Conservation (phyloP, 805 yeast genomes). For the Pichia occidentalis region DNA sequence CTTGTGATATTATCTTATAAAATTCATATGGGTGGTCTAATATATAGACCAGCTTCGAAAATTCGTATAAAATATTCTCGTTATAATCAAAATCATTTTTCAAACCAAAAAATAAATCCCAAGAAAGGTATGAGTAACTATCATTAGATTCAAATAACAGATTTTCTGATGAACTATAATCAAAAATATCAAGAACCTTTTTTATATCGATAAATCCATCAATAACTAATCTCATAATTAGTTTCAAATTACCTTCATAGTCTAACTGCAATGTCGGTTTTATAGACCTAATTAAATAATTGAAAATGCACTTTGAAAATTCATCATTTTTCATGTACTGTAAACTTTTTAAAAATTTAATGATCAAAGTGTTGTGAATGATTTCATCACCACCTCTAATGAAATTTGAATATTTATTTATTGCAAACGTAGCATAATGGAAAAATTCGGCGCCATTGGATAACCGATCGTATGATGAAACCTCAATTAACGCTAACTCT, state of each 20-base stretch:
- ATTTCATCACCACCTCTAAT: conserved; percentile 19
- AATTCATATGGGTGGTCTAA: conserved; percentile 15
- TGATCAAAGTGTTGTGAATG: conserved; percentile 9
- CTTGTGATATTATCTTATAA: conserved; percentile 15
- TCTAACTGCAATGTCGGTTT: conserved; percentile 30
- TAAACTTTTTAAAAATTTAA: conserved; percentile 23
- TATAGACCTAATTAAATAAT: conserved; percentile 23
- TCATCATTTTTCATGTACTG: conserved; percentile 35
- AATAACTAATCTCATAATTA: conserved; percentile 32
- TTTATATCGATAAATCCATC: conserved; percentile 33
- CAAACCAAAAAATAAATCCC: conserved; percentile 24
- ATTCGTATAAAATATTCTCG: conserved; percentile 16
- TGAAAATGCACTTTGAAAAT: conserved; percentile 20
- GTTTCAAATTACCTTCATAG: conserved; percentile 31
- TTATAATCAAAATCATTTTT: conserved; percentile 14
- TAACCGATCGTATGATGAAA: conserved; percentile 25
- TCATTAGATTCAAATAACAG: conserved; percentile 11
- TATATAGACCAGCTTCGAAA: conserved; percentile 16
- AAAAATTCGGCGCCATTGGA: conserved; percentile 29
- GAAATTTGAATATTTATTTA: conserved; percentile 23
- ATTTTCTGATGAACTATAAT: background rate
- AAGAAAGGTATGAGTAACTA: conserved; percentile 14
- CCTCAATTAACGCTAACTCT: conserved; percentile 21
- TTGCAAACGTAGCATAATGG: conserved; percentile 22
- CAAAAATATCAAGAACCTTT: conserved; percentile 29